phyloP scores from a whole-genome alignment of 1,284 basidiomycete genomes.

The Amylostereum areolatum region DNA sequence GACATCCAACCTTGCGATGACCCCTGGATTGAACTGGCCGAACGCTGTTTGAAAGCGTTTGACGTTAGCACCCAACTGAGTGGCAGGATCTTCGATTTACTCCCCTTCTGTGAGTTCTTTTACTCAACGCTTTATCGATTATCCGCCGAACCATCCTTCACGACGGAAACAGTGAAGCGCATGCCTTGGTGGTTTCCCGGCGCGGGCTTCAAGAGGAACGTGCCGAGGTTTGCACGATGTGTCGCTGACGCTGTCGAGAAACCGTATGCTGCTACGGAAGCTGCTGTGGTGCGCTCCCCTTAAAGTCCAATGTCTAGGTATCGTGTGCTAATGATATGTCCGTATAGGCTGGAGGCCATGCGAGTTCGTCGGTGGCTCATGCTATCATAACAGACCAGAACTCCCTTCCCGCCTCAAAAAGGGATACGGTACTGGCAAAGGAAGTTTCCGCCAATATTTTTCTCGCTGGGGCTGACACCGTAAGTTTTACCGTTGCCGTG shows the following conservation, averaged over 20 bases:
- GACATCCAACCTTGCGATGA: constrained; percentile 17
- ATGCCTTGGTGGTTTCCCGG: constrained; percentile 11
- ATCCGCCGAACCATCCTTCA: not conserved
- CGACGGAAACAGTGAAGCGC: constrained; percentile 3
- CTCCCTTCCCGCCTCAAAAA: no score
- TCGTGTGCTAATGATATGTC: no score
- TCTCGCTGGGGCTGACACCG: no score
- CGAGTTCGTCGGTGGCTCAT: no score
- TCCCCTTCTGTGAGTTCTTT: not conserved
- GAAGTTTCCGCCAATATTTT: no score
- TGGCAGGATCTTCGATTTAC: not conserved
- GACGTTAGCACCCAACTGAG: constrained; percentile 4
- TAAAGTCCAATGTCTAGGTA: no score
- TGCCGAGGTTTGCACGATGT: not conserved
- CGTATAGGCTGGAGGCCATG: no score
- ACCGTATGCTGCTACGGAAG: not conserved
- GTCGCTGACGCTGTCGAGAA: not conserved
- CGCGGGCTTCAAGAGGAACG: constrained; percentile 6
- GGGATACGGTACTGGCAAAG: no score
- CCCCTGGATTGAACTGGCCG: constrained; percentile 18
- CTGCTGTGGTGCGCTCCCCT: no score
- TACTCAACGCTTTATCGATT: not conserved
- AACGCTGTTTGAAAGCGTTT: constrained; percentile 15
- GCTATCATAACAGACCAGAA: no score
- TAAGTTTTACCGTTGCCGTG: no score